Evolutionary conservation across 208 protist genomes (phyloP).

Genomic region (Crithidia acanthocephali): DNA sequence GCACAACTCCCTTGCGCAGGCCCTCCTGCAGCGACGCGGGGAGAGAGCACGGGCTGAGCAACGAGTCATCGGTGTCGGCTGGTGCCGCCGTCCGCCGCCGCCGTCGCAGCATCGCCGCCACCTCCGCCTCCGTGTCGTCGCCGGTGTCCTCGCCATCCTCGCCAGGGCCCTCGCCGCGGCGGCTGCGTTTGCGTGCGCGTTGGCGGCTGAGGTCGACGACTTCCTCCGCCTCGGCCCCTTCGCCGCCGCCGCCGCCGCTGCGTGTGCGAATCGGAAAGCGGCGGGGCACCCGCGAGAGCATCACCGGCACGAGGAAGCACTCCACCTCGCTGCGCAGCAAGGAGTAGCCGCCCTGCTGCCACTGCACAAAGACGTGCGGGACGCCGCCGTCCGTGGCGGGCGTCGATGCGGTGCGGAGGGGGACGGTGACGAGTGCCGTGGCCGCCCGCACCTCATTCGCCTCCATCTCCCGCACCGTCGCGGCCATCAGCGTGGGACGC

Average conservation of each 20-base stretch:
- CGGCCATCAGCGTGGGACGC: conserved; percentile 39
- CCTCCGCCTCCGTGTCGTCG: conserved; percentile 4
- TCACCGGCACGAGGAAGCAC: conserved; percentile 53
- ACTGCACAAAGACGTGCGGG: conserved; percentile 56
- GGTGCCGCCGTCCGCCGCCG: not conserved
- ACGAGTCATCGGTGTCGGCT: conserved; percentile 13
- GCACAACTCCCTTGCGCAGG: conserved; percentile 27
- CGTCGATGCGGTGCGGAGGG: conserved; percentile 1
- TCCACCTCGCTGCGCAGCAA: conserved; percentile 52
- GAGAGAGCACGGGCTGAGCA: conserved; percentile 28
- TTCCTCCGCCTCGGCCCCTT: conserved; percentile 3
- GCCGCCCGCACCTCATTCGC: conserved; percentile 75
- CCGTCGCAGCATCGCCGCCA: conserved; percentile 3
- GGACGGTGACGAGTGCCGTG: conserved; percentile 39
- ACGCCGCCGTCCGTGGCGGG: conserved; percentile 1
- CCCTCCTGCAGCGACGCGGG: conserved; percentile 26
- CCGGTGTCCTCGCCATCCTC: not conserved
- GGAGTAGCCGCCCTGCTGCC: conserved; percentile 72
- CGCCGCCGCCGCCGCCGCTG: conserved; percentile 14
- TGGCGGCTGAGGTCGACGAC: conserved; percentile 22
- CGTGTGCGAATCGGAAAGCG: conserved; percentile 31
- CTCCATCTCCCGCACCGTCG: conserved; percentile 55
- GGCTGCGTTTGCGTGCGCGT: conserved; percentile 1
- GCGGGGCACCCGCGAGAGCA: conserved; percentile 34
- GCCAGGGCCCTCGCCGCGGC: not conserved